Evolutionary conservation across 345 rosid genomes (phyloP), one percentile per base, ranked within the genome.

Genomic region (Populus alba): DNA sequence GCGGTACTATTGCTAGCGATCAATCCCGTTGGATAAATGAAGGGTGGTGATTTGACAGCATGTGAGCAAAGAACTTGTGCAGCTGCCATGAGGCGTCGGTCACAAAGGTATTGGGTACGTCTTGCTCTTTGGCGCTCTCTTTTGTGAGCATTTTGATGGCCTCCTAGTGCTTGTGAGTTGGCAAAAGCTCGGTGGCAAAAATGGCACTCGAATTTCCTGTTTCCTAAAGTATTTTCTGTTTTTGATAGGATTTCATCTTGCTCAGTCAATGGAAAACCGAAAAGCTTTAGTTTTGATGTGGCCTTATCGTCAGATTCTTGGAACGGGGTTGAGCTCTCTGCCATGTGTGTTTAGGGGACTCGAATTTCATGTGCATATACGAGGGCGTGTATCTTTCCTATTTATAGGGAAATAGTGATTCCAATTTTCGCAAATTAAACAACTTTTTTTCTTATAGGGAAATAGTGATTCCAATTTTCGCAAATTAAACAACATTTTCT

Each of bases 111-210:
- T 4, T 84, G 87, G 35, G 84, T 80, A 12, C 90, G 79, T 70
- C 84, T 84, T 3, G 86, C 87, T 74, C 90, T 79, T 78, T 83
- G 91, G 37, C 91, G 85, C 86, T 88, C 93, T 67, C 89, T 81
- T 73, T 87, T 90, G 85, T 90, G 91, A 0, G 90, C 91, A 80
- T 88, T 90, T 84, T 90, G 91, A 68, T 90, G 91, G 68, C 91
- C 93, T 2, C 93, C 93, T 5, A 90, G 81, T 17, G 91, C 91
- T 71, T 90, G 90, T 33, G 93, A 87, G 79, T 88, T 90, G 49
- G 86, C 85, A 66, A 90, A 88, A 3, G 78, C 79, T 71, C 91
- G 74, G 45, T 79, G 71, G 90, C 93, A 90, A 55, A 87, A 90
- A 27, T 87, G 89, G 69, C 93, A 90, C 85, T 87, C 88, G 78